phyloP scores from a whole-genome alignment of 176 grass and related monocot genomes.

The Saccharum officinarum region DNA sequence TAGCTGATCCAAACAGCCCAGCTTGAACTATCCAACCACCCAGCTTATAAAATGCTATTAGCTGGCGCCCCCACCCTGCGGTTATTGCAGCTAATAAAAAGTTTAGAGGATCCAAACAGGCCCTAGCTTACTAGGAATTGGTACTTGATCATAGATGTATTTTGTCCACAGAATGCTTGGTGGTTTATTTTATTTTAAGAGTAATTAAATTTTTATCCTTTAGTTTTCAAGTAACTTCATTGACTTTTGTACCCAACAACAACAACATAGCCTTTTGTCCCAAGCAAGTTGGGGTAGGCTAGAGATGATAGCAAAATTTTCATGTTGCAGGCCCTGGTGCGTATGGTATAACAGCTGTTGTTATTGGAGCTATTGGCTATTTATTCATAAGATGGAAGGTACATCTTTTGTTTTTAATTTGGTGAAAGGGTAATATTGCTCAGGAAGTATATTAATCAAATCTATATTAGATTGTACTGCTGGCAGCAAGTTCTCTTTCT shows the following conservation, averaged over 20 bases:
- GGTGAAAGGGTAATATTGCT: neutral
- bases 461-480: neutral
- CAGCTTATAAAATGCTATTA: neutral
- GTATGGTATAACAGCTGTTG: slow-evolving; percentile 60
- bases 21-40: neutral
- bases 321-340: slow-evolving; percentile 48
- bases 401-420: slow-evolving; percentile 6
- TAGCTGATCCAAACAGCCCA: neutral
- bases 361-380: slow-evolving; percentile 85
- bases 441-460: neutral
- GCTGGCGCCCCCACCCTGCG: neutral
- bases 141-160: neutral
- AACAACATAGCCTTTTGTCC: too few species aligned
- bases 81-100: neutral
- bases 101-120: neutral
- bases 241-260: too few species aligned
- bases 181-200: neutral
- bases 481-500: slow-evolving; percentile 1
- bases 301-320: neutral
- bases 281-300: too few species aligned
- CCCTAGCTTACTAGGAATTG: neutral
- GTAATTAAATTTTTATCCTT: neutral
- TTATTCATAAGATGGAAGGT: slow-evolving; percentile 93
- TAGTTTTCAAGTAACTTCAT: neutral
- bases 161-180: neutral